Percentiles rank a stretch among this genome's conserved stretches.
These are phyloP conservation scores for Metschnikowia similis DNA, from an alignment of 805 yeast species.

Conservation along the genomic window DNA sequence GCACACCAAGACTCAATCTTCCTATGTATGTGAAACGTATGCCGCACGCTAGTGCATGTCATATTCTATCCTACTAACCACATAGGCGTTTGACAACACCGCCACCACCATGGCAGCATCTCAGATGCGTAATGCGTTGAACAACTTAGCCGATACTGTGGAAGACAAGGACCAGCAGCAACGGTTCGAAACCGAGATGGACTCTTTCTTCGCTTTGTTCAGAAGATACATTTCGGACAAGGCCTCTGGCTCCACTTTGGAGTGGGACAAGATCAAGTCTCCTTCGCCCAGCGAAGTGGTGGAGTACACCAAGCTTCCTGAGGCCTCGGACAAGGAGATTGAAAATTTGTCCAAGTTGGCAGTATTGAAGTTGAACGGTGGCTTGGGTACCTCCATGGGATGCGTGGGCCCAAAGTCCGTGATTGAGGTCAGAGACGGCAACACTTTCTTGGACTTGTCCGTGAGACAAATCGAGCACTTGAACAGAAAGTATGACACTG, in stretches of 20 bases:
- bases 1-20: constrained; percentile 67
- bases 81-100: constrained; percentile 85
- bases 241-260: constrained; percentile 77
- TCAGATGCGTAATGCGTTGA: constrained; percentile 95
- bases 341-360: constrained; percentile 76
- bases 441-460: constrained; percentile 89
- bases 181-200: constrained; percentile 87
- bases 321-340: constrained; percentile 22
- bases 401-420: constrained; percentile 99
- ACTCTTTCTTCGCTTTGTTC: constrained; percentile 86
- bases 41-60: neutral
- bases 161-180: constrained; percentile 43
- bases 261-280: constrained; percentile 94
- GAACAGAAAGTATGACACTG: constrained; percentile 84
- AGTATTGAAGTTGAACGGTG: constrained; percentile 95
- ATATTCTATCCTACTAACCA: constrained; percentile 5
- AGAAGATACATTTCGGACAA: constrained; percentile 89
- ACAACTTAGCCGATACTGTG: constrained; percentile 82
- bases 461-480: constrained; percentile 96
- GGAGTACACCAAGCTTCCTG: constrained; percentile 53
- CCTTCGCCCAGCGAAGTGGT: constrained; percentile 89
- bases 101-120: constrained; percentile 94
- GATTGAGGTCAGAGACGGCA: constrained; percentile 98
- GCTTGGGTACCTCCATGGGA: constrained; percentile 98
- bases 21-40: constrained; percentile 49